A percentile compares a stretch with the other conserved stretches of the same genome.
Evolutionary conservation across 2,329 filamentous ascomycete species (phyloP).

Genomic region (Aspergillus jensenii): DNA sequence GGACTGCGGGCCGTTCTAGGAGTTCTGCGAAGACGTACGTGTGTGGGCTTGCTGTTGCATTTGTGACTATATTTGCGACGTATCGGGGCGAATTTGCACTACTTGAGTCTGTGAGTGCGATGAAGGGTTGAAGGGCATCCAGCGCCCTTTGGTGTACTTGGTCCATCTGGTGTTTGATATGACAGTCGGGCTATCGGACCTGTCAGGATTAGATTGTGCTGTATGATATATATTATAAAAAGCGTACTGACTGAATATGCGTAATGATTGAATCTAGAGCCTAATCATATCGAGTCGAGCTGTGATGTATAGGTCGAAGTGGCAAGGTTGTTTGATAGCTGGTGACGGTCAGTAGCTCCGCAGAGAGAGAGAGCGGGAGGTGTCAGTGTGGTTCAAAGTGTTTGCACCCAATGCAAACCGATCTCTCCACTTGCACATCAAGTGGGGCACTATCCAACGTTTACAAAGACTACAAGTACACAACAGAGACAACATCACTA

Average conservation of each 20-base stretch:
- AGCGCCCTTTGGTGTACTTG: slow-evolving; percentile 53
- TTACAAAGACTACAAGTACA: too few relatives aligned
- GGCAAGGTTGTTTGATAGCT: not conserved
- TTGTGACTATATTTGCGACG: slow-evolving; percentile 79
- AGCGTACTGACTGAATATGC: not conserved
- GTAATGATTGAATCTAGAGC: not conserved
- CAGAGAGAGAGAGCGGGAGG: not conserved
- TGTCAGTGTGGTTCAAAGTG: slow-evolving; percentile 4
- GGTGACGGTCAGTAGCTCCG: slow-evolving; percentile 1
- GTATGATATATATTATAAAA: not conserved
- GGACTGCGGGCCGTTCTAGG: slow-evolving; percentile 76
- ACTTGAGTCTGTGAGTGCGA: slow-evolving; percentile 83
- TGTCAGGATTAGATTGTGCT: not conserved
- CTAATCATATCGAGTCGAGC: not conserved
- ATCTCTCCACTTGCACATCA: not conserved
- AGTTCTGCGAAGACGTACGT: slow-evolving; percentile 94
- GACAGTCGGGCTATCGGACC: not conserved
- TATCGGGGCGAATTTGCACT: slow-evolving; percentile 70
- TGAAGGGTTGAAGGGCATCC: slow-evolving; percentile 74
- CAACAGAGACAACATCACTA: too few relatives aligned
- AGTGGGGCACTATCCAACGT: not conserved
- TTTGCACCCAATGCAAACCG: slow-evolving; percentile 25
- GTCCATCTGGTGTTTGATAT: slow-evolving; percentile 37
- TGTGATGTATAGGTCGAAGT: not conserved
- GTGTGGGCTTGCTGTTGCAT: slow-evolving; percentile 84